Evolutionary conservation across 106 monocot species (phyloP).

Genomic region (Vanilla planifolia): DNA sequence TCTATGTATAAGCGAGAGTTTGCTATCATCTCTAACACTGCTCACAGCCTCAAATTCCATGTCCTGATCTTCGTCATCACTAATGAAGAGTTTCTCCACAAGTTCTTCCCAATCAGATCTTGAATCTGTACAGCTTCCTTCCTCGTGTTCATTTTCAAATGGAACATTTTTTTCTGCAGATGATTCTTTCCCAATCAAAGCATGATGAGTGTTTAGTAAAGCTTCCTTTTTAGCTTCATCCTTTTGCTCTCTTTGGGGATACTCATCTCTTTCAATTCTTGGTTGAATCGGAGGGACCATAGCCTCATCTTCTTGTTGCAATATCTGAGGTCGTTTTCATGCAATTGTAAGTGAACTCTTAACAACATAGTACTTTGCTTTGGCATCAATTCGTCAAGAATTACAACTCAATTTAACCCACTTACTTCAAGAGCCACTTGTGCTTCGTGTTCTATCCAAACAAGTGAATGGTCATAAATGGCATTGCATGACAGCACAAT

Average conservation of each 20-base stretch:
- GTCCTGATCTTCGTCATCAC: not conserved
- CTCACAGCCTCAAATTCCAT: not conserved
- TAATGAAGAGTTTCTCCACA: not conserved
- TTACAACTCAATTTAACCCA: not conserved
- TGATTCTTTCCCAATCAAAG: not conserved
- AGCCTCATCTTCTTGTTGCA: not conserved
- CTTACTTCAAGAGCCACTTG: slow-evolving; percentile 59
- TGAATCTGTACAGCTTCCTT: not conserved
- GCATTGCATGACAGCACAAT: slow-evolving; percentile 66
- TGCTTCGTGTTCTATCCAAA: slow-evolving; percentile 65
- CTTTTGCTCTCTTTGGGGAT: not conserved
- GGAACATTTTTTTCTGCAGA: not conserved
- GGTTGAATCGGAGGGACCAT: slow-evolving; percentile 5
- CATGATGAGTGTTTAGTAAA: not conserved
- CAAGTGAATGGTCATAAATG: slow-evolving; percentile 54
- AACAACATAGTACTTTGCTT: too few species aligned
- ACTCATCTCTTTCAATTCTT: slow-evolving; percentile 4
- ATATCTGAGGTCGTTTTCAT: too few species aligned
- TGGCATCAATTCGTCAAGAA: too few species aligned
- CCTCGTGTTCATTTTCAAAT: not conserved
- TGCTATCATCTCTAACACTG: not conserved
- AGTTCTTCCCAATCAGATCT: slow-evolving; percentile 2
- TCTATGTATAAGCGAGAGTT: not conserved
- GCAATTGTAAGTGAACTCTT: too few species aligned
- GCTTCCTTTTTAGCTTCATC: not conserved